phyloP scores from a whole-genome alignment of 2,329 filamentous ascomycete species.

The Samsoniella hepiali region DNA sequence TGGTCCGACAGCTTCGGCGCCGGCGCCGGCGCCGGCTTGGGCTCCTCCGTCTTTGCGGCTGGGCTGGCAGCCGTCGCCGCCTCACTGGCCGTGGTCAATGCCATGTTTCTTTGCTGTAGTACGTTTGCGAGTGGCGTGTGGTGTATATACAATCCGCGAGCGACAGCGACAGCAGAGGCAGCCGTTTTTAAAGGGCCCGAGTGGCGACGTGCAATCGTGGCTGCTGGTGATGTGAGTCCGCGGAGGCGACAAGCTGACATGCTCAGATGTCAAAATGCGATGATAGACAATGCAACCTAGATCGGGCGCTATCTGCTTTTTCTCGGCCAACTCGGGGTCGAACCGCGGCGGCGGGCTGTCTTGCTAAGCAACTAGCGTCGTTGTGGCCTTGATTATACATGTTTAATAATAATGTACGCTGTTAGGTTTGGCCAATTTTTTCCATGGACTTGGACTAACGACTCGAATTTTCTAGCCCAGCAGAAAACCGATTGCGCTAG shows the following conservation, averaged over 20 bases:
- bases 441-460: no score
- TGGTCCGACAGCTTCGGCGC: slow-evolving; percentile 58
- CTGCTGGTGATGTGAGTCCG: neutral
- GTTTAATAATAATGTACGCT: neutral
- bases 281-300: neutral
- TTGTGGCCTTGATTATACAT: neutral
- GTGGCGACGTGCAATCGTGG: neutral
- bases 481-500: no score
- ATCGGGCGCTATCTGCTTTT: neutral
- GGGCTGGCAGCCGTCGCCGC: neutral
- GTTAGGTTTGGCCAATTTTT: no score
- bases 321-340: neutral
- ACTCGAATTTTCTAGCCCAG: no score
- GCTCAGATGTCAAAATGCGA: neutral
- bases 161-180: neutral
- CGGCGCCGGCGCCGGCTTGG: slow-evolving; percentile 52
- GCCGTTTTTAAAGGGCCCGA: neutral
- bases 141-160: neutral
- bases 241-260: neutral
- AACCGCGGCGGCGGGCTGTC: neutral
- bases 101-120: neutral
- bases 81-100: neutral
- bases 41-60: slow-evolving; percentile 7
- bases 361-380: neutral
- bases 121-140: no score